Base-by-base conservation (phyloP, 139 green algal genomes). In the Tetratostichococcus sp. region DNA sequence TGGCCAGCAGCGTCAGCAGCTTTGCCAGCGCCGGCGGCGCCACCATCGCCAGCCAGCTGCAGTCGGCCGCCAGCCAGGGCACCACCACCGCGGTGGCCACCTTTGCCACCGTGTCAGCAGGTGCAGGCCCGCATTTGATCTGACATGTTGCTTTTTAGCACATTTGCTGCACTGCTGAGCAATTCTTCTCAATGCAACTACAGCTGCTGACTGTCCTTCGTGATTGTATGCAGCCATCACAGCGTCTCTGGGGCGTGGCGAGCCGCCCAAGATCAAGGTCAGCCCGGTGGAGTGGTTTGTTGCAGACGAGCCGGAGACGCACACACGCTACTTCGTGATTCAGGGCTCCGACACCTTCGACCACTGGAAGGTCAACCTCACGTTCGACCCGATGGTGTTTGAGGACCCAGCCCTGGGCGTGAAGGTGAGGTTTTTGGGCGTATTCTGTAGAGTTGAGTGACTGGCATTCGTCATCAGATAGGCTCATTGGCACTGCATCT, bases 331-430 rank as follows among this genome's bases (percentile, higher is more conserved):
- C 76, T 94, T 97, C 72, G 81, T 91, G 31, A 85, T 91, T 69
- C 92, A 98, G 89, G 95, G 95, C 32, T 94, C 86, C 4, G 85
- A 93, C 75, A 89, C 78, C 35, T 30, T 93, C 17, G 90, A 96
- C 76, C 91, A 96, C 80, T 96, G 91, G 91, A 73, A 73, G 32
- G 78, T 90, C n/a, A 91, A 90, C 70, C 76, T 99, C 0, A 95
- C 87, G 23, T 98, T 99, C 81, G 93, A 99, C 80, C 96, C 96
- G 1, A 88, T 98, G 14, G 6, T 79, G 16, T 99, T 99, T 87
- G 96, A 99, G 85, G 91, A 96, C 75, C 71, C 86, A 5, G 70
- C 57, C 1, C 76, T 97, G 30, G 89, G 89, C 5, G 83, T 97
- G 28, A 93, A 89, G 82, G 86, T 91, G 69, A 14, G 6, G 33